Conservation (phyloP, 805 yeast species). For the Hyphopichia homilentoma region DNA sequence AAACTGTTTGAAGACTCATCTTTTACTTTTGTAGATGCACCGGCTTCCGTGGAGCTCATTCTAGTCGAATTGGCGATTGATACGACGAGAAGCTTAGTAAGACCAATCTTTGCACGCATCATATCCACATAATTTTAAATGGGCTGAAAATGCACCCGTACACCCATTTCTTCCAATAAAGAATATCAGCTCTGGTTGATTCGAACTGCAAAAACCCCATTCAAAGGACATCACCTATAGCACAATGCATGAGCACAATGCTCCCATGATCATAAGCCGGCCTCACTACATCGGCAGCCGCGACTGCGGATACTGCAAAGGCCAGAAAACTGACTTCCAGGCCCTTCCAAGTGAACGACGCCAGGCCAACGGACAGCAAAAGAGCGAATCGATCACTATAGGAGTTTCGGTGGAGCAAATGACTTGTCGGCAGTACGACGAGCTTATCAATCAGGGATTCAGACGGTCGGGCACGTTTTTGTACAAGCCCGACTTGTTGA, state of each 20-base stretch:
- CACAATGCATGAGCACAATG: background rate
- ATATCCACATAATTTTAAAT: too few species aligned
- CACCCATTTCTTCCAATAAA: too few species aligned
- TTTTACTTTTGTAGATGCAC: background rate
- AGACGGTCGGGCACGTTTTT: slow-evolving; percentile 73
- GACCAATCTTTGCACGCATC: too few species aligned
- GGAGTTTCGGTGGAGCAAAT: slow-evolving; percentile 43
- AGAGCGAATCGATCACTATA: slow-evolving; percentile 18
- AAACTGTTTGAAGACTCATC: background rate
- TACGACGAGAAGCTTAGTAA: too few species aligned
- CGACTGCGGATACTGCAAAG: slow-evolving; percentile 74
- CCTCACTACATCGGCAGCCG: slow-evolving; percentile 43
- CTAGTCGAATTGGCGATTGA: too few species aligned
- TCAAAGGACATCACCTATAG: too few species aligned
- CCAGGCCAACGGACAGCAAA: slow-evolving; percentile 10
- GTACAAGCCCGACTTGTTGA: slow-evolving; percentile 60
- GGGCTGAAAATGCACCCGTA: too few species aligned
- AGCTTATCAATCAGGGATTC: slow-evolving; percentile 66
- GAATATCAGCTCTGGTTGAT: too few species aligned
- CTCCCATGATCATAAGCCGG: slow-evolving; percentile 33
- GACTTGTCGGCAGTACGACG: slow-evolving; percentile 55
- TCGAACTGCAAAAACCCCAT: too few species aligned
- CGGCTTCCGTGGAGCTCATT: too few species aligned
- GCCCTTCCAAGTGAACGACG: slow-evolving; percentile 13
- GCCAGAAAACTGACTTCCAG: slow-evolving; percentile 36